Evolutionary conservation across 1,284 basidiomycete genomes (phyloP).

Genomic region (Boletus semigastroideus): DNA sequence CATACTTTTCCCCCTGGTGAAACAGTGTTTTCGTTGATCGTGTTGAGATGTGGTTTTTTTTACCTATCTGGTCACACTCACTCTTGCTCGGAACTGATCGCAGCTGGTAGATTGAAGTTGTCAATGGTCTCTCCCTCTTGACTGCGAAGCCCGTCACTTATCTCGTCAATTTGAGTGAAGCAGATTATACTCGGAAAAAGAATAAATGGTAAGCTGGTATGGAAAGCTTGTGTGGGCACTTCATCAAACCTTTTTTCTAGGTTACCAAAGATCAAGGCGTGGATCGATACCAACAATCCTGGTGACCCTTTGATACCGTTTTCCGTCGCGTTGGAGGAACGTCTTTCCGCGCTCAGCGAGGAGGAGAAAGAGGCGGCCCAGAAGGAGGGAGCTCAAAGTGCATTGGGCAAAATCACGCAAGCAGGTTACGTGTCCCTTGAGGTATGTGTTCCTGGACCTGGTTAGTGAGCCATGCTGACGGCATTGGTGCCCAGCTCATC

Average conservation of each 20-base stretch:
- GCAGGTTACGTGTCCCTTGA: constrained; percentile 87
- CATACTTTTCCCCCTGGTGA: constrained; percentile 45
- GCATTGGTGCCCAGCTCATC: constrained; percentile 62
- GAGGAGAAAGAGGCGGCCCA: constrained; percentile 82
- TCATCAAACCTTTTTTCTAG: constrained; percentile 37
- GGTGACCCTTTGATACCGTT: constrained; percentile 97
- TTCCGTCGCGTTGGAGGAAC: constrained; percentile 95
- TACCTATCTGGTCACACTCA: constrained; percentile 17
- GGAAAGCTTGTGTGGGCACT: neutral
- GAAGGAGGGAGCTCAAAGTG: constrained; percentile 69
- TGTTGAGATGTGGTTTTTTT: constrained; percentile 51
- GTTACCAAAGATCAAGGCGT: constrained; percentile 96
- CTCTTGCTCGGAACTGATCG: constrained; percentile 17
- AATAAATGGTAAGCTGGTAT: constrained; percentile 84
- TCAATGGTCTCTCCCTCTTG: constrained; percentile 89
- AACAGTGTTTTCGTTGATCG: constrained; percentile 64
- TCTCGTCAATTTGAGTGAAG: constrained; percentile 96
- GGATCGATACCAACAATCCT: constrained; percentile 97
- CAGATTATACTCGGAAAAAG: constrained; percentile 96
- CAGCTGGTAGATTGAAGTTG: constrained; percentile 81
- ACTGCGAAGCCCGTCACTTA: constrained; percentile 99
- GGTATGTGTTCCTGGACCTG: constrained; percentile 40
- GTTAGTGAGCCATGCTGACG: constrained; percentile 4
- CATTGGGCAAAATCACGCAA: constrained; percentile 89
- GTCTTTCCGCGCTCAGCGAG: constrained; percentile 64